A percentile compares a stretch with the other conserved stretches of the same genome.
These are phyloP conservation scores for Saksenaea oblongispora DNA, from an alignment of 371 early-diverging fungal species.

Conservation along the genomic window DNA sequence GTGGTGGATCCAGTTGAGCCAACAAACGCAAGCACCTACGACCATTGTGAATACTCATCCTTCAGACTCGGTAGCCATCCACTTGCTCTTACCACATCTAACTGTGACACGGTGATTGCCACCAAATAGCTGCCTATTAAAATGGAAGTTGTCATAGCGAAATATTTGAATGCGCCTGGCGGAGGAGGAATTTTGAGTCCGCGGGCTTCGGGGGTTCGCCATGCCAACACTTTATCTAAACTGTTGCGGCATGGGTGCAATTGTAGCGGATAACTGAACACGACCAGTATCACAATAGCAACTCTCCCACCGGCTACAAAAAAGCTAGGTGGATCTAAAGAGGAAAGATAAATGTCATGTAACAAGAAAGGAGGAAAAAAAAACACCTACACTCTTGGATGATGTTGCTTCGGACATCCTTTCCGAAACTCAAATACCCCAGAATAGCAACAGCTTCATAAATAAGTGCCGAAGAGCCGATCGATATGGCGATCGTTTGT, in stretches of 20 bases:
- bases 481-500: constrained; percentile 70
- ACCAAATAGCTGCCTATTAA: constrained; percentile 70
- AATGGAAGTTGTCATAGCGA: constrained; percentile 70
- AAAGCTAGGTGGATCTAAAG: constrained; percentile 62
- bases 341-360: background rate
- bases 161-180: constrained; percentile 55
- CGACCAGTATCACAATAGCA: constrained; percentile 88
- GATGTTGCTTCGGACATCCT: constrained; percentile 85
- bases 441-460: constrained; percentile 92
- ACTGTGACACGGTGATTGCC: constrained; percentile 74
- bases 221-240: constrained; percentile 79
- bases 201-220: constrained; percentile 25
- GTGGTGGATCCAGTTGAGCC: constrained; percentile 99
- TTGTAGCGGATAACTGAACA: constrained; percentile 98
- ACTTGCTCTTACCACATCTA: constrained; percentile 64
- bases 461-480: constrained; percentile 76
- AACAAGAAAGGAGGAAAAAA: background rate
- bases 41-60: constrained; percentile 24
- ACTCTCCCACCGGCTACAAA: constrained; percentile 86
- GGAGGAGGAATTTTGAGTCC: constrained; percentile 31
- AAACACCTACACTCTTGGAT: constrained; percentile 76
- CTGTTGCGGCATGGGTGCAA: constrained; percentile 95
- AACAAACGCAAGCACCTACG: constrained; percentile 84
- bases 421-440: constrained; percentile 97
- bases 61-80: constrained; percentile 17